A percentile compares a stretch with the other conserved stretches of the same genome.
Conservation (phyloP, 1,139 yeast species). For the Sugiyamaella pinicola region DNA sequence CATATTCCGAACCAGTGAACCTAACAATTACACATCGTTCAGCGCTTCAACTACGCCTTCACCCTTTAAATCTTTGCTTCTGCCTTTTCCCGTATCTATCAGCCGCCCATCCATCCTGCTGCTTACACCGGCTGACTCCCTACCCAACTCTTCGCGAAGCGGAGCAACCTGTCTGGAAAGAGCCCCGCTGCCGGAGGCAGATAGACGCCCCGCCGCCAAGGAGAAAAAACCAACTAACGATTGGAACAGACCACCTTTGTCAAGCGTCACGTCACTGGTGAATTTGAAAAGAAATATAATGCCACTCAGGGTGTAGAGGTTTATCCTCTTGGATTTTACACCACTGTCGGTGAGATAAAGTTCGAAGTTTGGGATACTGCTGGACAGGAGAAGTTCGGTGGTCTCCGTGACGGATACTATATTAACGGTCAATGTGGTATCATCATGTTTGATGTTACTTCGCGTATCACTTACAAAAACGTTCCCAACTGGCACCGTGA, state of each 20-base stretch:
- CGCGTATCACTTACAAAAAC: slow-evolving; percentile 98
- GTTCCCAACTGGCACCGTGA: slow-evolving; percentile 99
- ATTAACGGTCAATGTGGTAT: slow-evolving; percentile 99
- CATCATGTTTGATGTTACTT: slow-evolving; percentile 99
- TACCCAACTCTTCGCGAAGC: too few relatives aligned
- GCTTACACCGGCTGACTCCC: too few relatives aligned
- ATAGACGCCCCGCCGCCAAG: too few relatives aligned
- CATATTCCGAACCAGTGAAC: too few relatives aligned
- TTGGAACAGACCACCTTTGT: slow-evolving; percentile 85
- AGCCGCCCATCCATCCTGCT: too few relatives aligned
- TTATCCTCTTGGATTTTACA: slow-evolving; percentile 97
- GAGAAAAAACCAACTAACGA: too few relatives aligned
- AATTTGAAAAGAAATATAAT: slow-evolving; percentile 97
- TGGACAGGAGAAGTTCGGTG: slow-evolving; percentile 99
- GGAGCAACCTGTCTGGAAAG: too few relatives aligned
- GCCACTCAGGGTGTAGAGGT: slow-evolving; percentile 99
- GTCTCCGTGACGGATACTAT: slow-evolving; percentile 98
- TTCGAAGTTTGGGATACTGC: slow-evolving; percentile 99
- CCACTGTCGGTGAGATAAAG: slow-evolving; percentile 98
- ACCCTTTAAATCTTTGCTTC: too few relatives aligned
- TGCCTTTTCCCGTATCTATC: too few relatives aligned
- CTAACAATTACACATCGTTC: too few relatives aligned
- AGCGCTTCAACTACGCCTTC: too few relatives aligned
- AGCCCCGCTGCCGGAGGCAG: too few relatives aligned
- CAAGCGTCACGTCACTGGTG: slow-evolving; percentile 99